Evolutionary conservation across 371 early-diverging fungal species (phyloP), one percentile per base, ranked within the genome.

Genomic region (Mucor circinelloides): DNA sequence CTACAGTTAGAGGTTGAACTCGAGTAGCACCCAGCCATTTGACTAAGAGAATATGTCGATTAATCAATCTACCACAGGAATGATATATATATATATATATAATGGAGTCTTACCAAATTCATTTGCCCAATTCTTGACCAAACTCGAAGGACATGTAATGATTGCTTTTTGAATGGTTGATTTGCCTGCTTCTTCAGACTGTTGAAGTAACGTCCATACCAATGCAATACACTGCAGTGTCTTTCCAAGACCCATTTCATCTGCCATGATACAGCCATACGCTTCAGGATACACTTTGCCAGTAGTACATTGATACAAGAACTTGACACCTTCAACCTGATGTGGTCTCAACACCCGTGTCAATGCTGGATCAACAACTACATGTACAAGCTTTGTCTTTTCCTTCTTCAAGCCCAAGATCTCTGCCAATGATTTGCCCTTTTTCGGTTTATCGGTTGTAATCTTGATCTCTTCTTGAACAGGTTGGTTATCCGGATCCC

Each of bases 211-310:
- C 2, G 99, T 97, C 98, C 99, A 98, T 10, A 97, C 82, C 2
- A 98, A 83, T 0, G 97, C 82, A 46, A 98, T 94, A 72, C 96
- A 95, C 89, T 94, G 92, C 7, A 94, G 80, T 83, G 98, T 97
- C 75, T 98, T 98, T 25, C 98, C 98, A 15, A 98, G 79, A 30
- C 98, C 98, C 97, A 97, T 97, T 75, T 97, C 99, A 80, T 98
- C 99, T 3, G 99, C 99, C 97, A 97, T 97, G 64, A 98, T 98
- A 72, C 96, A 96, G 8, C 87, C 87, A 74, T 72, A 77, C 2
- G 90, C 88, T 67, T 84, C 77, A 21, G 83, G 80, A 36, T 84
- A 82, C 6, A 85, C 87, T 62, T 74, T 73, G 3, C 97, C 99
- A 1, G 96, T 97, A 0, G 91, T 87, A 77, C 99, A 98, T 40